These are phyloP conservation scores for Amphicarpaea edgeworthii DNA, from an alignment of 306 rosid species.

Conservation along the genomic window DNA sequence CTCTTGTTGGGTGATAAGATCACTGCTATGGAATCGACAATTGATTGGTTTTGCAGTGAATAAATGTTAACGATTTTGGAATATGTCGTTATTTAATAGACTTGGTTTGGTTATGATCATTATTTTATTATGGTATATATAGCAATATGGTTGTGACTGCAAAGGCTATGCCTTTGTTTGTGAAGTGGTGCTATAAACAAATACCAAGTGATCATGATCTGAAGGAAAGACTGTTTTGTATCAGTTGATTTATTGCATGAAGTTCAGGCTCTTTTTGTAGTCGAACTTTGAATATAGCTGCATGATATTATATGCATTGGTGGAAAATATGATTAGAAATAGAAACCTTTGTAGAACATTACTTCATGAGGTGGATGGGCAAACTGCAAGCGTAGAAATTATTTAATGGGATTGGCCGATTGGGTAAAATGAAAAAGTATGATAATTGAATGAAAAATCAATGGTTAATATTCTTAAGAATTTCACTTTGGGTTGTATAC, in stretches of 20 bases:
- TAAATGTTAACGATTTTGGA: conserved; percentile 12
- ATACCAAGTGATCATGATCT: neutral
- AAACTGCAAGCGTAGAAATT: neutral
- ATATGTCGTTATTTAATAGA: conserved; percentile 3
- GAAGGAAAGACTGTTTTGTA: neutral
- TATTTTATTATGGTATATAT: neutral
- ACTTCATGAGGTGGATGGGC: neutral
- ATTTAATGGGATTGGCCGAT: neutral
- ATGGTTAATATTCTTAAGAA: neutral
- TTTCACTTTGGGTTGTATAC: neutral
- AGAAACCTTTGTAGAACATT: conserved; percentile 11
- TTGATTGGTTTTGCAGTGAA: conserved; percentile 27
- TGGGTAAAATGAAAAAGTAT: neutral
- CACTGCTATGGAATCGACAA: neutral
- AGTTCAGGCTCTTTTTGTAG: neutral
- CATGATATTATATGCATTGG: neutral
- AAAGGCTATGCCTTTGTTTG: neutral
- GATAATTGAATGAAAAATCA: neutral
- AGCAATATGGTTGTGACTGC: neutral
- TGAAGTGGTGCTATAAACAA: conserved; percentile 8
- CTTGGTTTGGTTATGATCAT: no score
- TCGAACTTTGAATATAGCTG: conserved; percentile 11
- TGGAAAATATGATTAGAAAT: neutral
- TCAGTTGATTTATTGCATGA: conserved; percentile 19
- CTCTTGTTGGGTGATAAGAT: conserved; percentile 27